Conservation (phyloP, 805 yeast species). For the Ogataea nakhonphanomensis region DNA sequence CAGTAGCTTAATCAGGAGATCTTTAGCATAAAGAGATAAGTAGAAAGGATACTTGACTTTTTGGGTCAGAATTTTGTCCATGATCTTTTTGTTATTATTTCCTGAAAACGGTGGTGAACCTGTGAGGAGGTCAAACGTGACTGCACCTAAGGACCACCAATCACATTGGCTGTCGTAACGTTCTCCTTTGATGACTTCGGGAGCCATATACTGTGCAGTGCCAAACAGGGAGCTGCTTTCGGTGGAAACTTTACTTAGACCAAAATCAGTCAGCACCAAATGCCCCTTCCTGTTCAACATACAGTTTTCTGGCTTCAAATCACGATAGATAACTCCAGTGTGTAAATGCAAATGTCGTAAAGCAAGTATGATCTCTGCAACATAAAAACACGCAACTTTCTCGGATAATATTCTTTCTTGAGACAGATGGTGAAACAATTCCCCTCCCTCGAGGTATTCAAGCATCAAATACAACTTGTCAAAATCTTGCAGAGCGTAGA, state of each 20-base stretch:
- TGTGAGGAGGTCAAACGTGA: constrained; percentile 72
- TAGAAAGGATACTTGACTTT: constrained; percentile 70
- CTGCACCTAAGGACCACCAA: constrained; percentile 91
- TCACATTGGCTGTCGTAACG: constrained; percentile 78
- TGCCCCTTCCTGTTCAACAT: constrained; percentile 75
- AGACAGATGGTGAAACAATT: constrained; percentile 63
- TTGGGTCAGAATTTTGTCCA: constrained; percentile 70
- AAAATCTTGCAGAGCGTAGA: constrained; percentile 79
- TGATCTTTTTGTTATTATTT: constrained; percentile 66
- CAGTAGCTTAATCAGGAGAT: constrained; percentile 59
- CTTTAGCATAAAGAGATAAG: constrained; percentile 76
- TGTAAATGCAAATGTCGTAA: constrained; percentile 64
- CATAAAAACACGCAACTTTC: constrained; percentile 68
- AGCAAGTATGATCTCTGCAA: constrained; percentile 80
- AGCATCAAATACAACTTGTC: constrained; percentile 70
- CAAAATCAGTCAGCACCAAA: constrained; percentile 81
- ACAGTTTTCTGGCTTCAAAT: constrained; percentile 87
- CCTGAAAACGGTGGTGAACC: constrained; percentile 92
- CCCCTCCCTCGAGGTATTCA: constrained; percentile 89
- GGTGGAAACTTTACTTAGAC: constrained; percentile 54
- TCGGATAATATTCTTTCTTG: constrained; percentile 48
- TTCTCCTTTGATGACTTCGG: constrained; percentile 77
- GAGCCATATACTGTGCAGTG: constrained; percentile 86
- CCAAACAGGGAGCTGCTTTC: constrained; percentile 61
- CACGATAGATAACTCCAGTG: constrained; percentile 82